Evolutionary conservation across 306 rosid species (phyloP).

Genomic region (Medicago ruthenica): DNA sequence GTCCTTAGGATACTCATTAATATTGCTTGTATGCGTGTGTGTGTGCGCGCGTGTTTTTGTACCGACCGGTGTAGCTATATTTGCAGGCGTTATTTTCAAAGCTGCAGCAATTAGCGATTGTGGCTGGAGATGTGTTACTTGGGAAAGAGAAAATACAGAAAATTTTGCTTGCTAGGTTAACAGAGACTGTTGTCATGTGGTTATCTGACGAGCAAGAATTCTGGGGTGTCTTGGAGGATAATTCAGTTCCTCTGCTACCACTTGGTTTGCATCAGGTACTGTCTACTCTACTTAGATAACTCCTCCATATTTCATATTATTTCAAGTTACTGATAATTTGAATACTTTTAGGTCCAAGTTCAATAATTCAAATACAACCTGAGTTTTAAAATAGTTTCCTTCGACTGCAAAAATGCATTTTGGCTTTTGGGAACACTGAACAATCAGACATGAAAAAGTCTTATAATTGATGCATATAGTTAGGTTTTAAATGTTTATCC

Average conservation of each 20-base stretch:
- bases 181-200: slow-evolving; percentile 98
- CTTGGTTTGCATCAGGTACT: slow-evolving; percentile 90
- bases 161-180: slow-evolving; percentile 91
- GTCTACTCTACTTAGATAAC: slow-evolving; percentile 38
- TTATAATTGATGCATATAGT: background rate
- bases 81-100: slow-evolving; percentile 90
- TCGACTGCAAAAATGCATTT: slow-evolving; percentile 18
- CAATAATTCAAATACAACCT: slow-evolving; percentile 13
- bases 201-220: slow-evolving; percentile 95
- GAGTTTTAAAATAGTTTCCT: slow-evolving; percentile 10
- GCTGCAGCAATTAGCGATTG: slow-evolving; percentile 88
- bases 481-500: slow-evolving; percentile 19
- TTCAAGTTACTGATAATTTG: slow-evolving; percentile 7
- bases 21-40: background rate
- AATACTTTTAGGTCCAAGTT: slow-evolving; percentile 28
- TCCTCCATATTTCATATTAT: slow-evolving; percentile 17
- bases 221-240: slow-evolving; percentile 88
- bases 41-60: slow-evolving; percentile 10
- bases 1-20: too few species aligned
- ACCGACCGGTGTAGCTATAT: slow-evolving; percentile 39
- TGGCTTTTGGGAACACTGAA: slow-evolving; percentile 25
- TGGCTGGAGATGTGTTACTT: slow-evolving; percentile 92
- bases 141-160: slow-evolving; percentile 94
- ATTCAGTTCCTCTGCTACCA: slow-evolving; percentile 70
- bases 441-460: slow-evolving; percentile 24